These are phyloP conservation scores for Phytophthora citricola DNA, from an alignment of 352 stramenopile species.

Conservation along the genomic window DNA sequence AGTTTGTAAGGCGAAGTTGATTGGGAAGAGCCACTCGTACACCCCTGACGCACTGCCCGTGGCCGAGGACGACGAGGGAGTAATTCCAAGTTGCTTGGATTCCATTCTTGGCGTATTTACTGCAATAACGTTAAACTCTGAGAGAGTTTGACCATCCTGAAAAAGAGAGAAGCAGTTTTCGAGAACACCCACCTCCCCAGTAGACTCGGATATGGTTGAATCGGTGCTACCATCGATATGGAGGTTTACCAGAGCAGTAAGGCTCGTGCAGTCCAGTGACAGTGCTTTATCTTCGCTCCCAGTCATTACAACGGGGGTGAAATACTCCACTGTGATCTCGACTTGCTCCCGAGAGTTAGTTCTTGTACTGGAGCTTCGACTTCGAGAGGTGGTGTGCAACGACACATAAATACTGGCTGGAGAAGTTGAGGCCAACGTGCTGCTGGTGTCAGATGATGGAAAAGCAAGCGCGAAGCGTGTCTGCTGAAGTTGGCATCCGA, in stretches of 20 bases:
- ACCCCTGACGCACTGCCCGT: conserved; percentile 10
- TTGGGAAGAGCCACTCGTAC: conserved; percentile 49
- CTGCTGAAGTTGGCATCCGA: conserved; percentile 34
- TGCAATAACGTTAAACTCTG: neutral
- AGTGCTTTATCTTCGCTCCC: conserved; percentile 29
- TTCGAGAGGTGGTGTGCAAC: conserved; percentile 16
- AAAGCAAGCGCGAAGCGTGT: conserved; percentile 40
- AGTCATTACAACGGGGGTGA: conserved; percentile 36
- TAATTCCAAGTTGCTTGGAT: conserved; percentile 18
- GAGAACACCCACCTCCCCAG: neutral
- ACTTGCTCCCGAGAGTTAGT: conserved; percentile 22
- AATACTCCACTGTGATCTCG: conserved; percentile 32
- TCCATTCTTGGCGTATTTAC: neutral
- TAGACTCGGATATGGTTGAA: neutral
- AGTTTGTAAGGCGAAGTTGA: conserved; percentile 24
- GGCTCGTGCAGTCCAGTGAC: conserved; percentile 23
- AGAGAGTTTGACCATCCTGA: conserved; percentile 19
- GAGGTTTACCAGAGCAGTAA: conserved; percentile 18
- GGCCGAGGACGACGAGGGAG: conserved; percentile 23
- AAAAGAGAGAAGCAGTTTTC: conserved; percentile 26
- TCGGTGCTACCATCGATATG: neutral
- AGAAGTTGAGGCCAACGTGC: neutral
- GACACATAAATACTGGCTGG: conserved; percentile 29
- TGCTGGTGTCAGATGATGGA: conserved; percentile 6
- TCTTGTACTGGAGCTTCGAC: neutral